A percentile compares a stretch with the other conserved stretches of the same genome.
Conservation (phyloP, 768 basidiomycete genomes). For the Galerina marginata region DNA sequence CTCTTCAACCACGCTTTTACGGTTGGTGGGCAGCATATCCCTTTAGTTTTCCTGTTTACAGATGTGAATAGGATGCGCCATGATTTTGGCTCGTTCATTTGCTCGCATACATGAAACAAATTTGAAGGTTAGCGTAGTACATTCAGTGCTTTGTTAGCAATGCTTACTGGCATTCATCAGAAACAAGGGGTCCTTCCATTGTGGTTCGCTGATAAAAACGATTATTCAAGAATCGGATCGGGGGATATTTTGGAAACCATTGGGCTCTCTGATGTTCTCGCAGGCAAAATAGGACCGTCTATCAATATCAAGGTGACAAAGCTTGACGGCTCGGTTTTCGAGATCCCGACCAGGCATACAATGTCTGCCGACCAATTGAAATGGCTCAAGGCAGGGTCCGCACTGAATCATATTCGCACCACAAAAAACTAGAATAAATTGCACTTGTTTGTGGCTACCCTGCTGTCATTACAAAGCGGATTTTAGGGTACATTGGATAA, state of each 20-base stretch:
- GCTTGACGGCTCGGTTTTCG: constrained; percentile 62
- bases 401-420: constrained; percentile 86
- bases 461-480: background rate
- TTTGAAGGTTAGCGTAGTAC: constrained; percentile 66
- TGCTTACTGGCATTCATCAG: constrained; percentile 41
- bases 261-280: constrained; percentile 77
- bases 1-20: constrained; percentile 94
- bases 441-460: constrained; percentile 2
- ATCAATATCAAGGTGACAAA: constrained; percentile 72
- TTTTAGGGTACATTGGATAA: constrained; percentile 19
- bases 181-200: constrained; percentile 98
- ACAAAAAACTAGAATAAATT: constrained; percentile 36
- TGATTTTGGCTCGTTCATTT: constrained; percentile 92
- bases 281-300: constrained; percentile 46
- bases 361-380: constrained; percentile 90
- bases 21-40: constrained; percentile 46
- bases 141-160: constrained; percentile 12
- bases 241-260: constrained; percentile 84
- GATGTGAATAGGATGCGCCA: constrained; percentile 64
- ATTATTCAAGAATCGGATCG: constrained; percentile 83
- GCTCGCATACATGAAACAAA: constrained; percentile 99
- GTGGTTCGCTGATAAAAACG: constrained; percentile 88
- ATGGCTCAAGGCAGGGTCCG: constrained; percentile 89
- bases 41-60: background rate
- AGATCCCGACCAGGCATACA: constrained; percentile 82